Evolutionary conservation across 148 eudicot genomes (phyloP).

Genomic region (Polygonum aviculare): DNA sequence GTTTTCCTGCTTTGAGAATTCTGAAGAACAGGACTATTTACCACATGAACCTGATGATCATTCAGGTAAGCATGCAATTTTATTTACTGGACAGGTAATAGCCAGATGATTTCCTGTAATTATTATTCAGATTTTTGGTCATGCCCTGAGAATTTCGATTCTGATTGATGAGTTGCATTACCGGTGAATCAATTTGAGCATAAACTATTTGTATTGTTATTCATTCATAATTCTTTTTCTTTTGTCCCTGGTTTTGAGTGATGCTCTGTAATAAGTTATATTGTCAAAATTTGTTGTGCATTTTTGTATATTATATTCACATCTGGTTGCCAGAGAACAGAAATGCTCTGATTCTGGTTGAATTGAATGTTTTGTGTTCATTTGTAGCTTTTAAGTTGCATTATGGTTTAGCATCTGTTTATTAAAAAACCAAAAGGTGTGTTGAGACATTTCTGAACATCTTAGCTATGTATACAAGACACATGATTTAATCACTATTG

Average conservation of each 20-base stretch:
- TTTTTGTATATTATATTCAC: conserved; percentile 6
- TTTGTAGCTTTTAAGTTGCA: background rate
- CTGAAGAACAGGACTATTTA: background rate
- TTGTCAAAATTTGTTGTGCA: conserved; percentile 1
- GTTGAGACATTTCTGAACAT: background rate
- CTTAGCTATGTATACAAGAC: background rate
- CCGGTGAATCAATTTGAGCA: background rate
- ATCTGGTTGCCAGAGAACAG: background rate
- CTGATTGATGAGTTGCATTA: conserved; percentile 4
- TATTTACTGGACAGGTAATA: background rate
- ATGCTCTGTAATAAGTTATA: conserved; percentile 1
- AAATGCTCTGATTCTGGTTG: background rate
- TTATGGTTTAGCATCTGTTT: background rate
- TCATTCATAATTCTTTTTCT: background rate
- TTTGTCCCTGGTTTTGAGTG: background rate
- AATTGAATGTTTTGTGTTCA: conserved; percentile 2
- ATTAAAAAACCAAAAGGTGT: background rate
- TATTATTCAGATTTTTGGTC: conserved; percentile 5
- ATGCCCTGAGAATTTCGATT: conserved; percentile 1
- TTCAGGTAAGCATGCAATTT: background rate
- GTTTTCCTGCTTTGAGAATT: background rate
- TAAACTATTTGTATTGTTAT: conserved; percentile 5
- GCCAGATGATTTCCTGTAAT: background rate
- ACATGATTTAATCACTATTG: background rate
- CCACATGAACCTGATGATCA: background rate